These are phyloP conservation scores for Leucosporidium scottii DNA, from an alignment of 768 basidiomycete genomes.

Conservation along the genomic window DNA sequence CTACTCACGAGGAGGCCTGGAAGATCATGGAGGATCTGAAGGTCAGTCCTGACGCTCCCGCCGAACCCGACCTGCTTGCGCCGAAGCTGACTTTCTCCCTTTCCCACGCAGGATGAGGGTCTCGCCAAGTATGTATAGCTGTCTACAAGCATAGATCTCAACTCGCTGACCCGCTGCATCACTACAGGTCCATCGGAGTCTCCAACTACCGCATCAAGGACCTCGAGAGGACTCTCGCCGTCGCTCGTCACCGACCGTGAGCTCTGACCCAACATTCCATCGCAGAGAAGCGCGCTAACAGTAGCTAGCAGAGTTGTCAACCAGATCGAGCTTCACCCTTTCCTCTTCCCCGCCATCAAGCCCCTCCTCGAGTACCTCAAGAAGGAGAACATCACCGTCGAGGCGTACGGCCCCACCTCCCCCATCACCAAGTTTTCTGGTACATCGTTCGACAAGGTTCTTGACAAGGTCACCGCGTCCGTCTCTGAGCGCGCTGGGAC, in stretches of 20 bases:
- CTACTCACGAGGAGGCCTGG: constrained; percentile 8
- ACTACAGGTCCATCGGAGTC: constrained; percentile 44
- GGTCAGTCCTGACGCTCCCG: background rate
- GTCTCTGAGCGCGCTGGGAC: constrained; percentile 2
- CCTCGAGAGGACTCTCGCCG: constrained; percentile 34
- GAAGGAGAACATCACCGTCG: constrained; percentile 19
- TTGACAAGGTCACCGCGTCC: constrained; percentile 11
- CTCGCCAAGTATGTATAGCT: constrained; percentile 50
- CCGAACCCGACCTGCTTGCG: background rate
- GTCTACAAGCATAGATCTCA: constrained; percentile 38
- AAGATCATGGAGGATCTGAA: constrained; percentile 4
- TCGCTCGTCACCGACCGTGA: background rate
- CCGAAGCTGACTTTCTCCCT: background rate
- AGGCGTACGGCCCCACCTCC: constrained; percentile 26
- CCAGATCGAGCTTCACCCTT: constrained; percentile 46
- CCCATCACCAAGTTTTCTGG: constrained; percentile 14
- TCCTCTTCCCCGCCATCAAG: constrained; percentile 35
- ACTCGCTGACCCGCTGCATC: constrained; percentile 43
- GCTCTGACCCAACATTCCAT: too few species aligned
- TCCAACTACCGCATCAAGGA: constrained; percentile 44
- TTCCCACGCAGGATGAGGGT: constrained; percentile 41
- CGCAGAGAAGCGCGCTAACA: too few species aligned
- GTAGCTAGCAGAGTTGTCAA: background rate
- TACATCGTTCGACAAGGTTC: constrained; percentile 3
- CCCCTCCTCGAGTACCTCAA: constrained; percentile 35